Conservation (phyloP, 768 basidiomycete genomes). For the Rhizopogon vulgaris region DNA sequence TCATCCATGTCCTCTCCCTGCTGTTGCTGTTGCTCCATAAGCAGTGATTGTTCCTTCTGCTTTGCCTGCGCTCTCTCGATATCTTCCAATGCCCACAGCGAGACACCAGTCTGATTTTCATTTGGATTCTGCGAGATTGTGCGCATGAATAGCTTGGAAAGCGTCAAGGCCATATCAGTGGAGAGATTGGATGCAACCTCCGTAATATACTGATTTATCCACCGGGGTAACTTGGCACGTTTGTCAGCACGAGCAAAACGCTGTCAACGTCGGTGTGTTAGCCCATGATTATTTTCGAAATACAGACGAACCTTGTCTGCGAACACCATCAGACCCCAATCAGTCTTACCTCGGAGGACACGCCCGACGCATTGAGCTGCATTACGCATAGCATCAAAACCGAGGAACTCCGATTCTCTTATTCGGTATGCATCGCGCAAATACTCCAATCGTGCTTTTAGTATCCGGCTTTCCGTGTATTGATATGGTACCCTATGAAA, state of each 20-base stretch:
- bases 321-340: conserved; percentile 99
- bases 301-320: conserved; percentile 80
- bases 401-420: conserved; percentile 96
- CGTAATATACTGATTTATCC: conserved; percentile 99
- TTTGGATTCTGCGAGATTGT: conserved; percentile 98
- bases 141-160: conserved; percentile 95
- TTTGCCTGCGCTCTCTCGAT: conserved; percentile 81
- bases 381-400: conserved; percentile 99
- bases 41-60: conserved; percentile 59
- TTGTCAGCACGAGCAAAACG: conserved; percentile 91
- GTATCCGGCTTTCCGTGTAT: conserved; percentile 95
- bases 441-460: conserved; percentile 96
- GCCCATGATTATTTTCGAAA: background rate
- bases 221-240: conserved; percentile 90
- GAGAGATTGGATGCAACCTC: conserved; percentile 96
- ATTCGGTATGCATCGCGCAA: conserved; percentile 98
- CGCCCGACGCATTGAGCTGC: conserved; percentile 99
- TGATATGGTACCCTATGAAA: conserved; percentile 86
- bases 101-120: conserved; percentile 91
- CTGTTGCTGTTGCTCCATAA: conserved; percentile 37
- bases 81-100: conserved; percentile 92
- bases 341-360: conserved; percentile 95
- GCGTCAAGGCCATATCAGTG: conserved; percentile 93
- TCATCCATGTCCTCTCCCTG: conserved; percentile 34
- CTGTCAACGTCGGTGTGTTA: conserved; percentile 32